A percentile compares a stretch with the other conserved stretches of the same genome.
Evolutionary conservation across 257 asterid genomes (phyloP).

Genomic region (Nicotiana paniculata): DNA sequence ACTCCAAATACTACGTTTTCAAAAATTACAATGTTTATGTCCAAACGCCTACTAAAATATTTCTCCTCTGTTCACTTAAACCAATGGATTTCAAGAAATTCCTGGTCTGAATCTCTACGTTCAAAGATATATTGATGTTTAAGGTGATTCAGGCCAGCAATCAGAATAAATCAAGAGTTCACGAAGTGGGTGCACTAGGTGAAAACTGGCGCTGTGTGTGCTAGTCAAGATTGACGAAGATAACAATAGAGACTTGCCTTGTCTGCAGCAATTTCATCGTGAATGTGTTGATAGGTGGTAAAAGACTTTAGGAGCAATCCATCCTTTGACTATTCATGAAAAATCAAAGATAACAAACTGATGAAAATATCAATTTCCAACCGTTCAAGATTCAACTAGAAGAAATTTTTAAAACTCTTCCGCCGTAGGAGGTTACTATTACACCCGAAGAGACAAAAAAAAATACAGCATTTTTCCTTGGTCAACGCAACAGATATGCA

Average conservation of each 20-base stretch:
- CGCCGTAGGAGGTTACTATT: background rate
- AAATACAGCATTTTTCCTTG: too few species aligned
- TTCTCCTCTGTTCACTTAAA: background rate
- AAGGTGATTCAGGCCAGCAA: background rate
- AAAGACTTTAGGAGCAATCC: too few species aligned
- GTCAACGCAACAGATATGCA: background rate
- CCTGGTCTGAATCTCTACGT: conserved; percentile 11
- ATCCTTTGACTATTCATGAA: too few species aligned
- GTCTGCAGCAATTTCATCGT: conserved; percentile 33
- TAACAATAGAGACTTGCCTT: conserved; percentile 19
- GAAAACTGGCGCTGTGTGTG: conserved; percentile 25
- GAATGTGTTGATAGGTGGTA: conserved; percentile 27
- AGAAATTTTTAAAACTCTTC: background rate
- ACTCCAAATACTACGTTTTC: too few species aligned
- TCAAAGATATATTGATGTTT: conserved; percentile 9
- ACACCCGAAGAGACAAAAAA: background rate
- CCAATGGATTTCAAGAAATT: conserved; percentile 30
- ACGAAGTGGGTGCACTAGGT: background rate
- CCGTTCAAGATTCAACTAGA: background rate
- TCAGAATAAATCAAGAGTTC: conserved; percentile 13
- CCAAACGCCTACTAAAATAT: background rate
- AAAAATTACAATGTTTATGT: too few species aligned
- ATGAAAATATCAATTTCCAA: too few species aligned
- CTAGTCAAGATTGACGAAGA: conserved; percentile 27
- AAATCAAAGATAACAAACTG: too few species aligned